These are phyloP conservation scores for Coniferiporia weirii DNA, from an alignment of 1,284 basidiomycete genomes.

Conservation along the genomic window DNA sequence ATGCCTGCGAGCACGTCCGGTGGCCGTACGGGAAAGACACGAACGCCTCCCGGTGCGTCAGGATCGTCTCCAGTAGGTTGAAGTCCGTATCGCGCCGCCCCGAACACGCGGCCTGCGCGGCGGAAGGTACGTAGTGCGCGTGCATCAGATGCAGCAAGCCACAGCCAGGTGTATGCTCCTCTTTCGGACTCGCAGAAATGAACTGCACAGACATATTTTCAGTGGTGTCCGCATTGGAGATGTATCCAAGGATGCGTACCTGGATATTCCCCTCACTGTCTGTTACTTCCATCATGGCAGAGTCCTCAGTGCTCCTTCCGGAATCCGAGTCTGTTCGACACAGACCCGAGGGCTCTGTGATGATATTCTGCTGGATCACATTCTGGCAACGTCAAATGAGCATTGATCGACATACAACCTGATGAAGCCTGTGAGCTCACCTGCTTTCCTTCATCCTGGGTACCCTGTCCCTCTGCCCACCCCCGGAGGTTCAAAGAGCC, in stretches of 20 bases:
- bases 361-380: neutral
- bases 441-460: neutral
- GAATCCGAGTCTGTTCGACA: neutral
- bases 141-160: slow-evolving; percentile 11
- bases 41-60: slow-evolving; percentile 17
- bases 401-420: neutral
- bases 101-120: neutral
- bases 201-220: slow-evolving; percentile 1
- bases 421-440: neutral
- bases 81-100: slow-evolving; percentile 11
- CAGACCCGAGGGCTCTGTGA: neutral
- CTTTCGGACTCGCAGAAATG: slow-evolving; percentile 1
- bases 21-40: slow-evolving; percentile 16
- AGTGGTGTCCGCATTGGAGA: neutral
- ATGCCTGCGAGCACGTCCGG: slow-evolving; percentile 9
- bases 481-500: slow-evolving; percentile 10
- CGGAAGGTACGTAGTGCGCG: slow-evolving; percentile 5
- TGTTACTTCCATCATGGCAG: slow-evolving; percentile 2
- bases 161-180: slow-evolving; percentile 2
- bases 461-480: neutral
- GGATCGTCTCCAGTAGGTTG: slow-evolving; percentile 17
- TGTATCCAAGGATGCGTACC: slow-evolving; percentile 3
- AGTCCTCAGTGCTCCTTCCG: neutral
- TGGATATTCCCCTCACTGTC: slow-evolving; percentile 17
- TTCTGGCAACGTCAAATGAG: neutral